Base-by-base conservation (phyloP, 1,139 yeast genomes). In the Blastobotrys buckinghamii region DNA sequence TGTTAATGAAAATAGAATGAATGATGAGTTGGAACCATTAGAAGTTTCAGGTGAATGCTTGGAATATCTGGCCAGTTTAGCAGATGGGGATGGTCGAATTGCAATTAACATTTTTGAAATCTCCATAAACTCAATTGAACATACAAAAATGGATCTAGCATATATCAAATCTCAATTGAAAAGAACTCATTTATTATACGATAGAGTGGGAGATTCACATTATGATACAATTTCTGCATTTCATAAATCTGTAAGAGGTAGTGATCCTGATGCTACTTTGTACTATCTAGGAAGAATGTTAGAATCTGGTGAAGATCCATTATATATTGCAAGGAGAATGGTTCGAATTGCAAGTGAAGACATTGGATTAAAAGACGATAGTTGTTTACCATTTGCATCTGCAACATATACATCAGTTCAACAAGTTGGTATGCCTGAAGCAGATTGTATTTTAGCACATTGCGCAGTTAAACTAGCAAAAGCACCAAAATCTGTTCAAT, bases 391-490 rank as follows among this genome's bases (percentile, higher is more conserved):
- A 1, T 82, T 92, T 67, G 92, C 95, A 1, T 76, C 86, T 1
- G 82, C 97, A 0, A 79, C 95, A 0, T 87, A 84, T 62, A 88
- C 87, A 45, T 90, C 97, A 0, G 80, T 87, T 4, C 94, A 88
- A 67, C 88, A 85, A 66, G 76, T 92, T n/a, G 99, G 99, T 0
- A 75, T 92, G 77, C 99, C 99, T 0, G 98, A 94, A 62, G 95
- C 95, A 1, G 97, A 92, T 62, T 74, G 87, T 33, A 81, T 89
- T 2, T 69, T 92, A 43, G 98, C 92, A 0, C 98, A 92, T 59
- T 88, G 97, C 65, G 90, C 95, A 1, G 89, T 85, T 30, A 85
- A 89, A 56, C 70, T 92, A 27, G 95, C 97, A 0, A 70, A 80
- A 49, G 95, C 97, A 0, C 81, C 82, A 0, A 94, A 94, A 65